Evolutionary conservation across 176 grass and related monocot species (phyloP).

Genomic region (Poa pratensis): DNA sequence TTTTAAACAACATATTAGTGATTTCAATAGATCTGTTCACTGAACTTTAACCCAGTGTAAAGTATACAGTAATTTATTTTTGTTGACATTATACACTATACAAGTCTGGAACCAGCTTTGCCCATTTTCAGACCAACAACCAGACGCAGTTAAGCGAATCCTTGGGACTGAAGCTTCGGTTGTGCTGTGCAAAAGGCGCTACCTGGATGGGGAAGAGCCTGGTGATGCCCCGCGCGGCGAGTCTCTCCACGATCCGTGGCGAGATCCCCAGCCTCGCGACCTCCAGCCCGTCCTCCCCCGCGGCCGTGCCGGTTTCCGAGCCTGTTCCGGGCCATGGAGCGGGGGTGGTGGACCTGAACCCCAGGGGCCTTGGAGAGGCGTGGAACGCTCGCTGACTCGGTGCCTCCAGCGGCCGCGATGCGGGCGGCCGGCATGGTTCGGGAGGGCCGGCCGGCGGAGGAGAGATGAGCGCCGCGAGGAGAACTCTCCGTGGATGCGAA

Average conservation of each 20-base stretch:
- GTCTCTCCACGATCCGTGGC: conserved; percentile 66
- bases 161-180: not conserved
- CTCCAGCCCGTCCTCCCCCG: conserved; percentile 59
- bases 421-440: not conserved
- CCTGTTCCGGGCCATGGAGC: conserved; percentile 1
- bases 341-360: conserved; percentile 56
- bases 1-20: not conserved
- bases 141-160: conserved; percentile 4
- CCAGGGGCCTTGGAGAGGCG: conserved; percentile 40
- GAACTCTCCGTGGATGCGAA: conserved; percentile 19
- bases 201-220: conserved; percentile 99
- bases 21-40: not conserved
- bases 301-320: conserved; percentile 31
- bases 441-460: not conserved
- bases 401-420: not conserved
- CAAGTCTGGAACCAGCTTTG: not conserved
- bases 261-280: conserved; percentile 84
- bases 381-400: conserved; percentile 59
- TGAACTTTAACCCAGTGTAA: no score
- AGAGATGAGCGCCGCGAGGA: conserved; percentile 47
- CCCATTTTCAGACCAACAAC: conserved; percentile 1
- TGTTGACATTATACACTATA: not conserved
- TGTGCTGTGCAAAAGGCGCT: not conserved
- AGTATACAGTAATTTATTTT: not conserved
- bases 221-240: conserved; percentile 69